A percentile compares a stretch with the other conserved stretches of the same genome.
Evolutionary conservation across 306 rosid species (phyloP).

Genomic region (Lathyrus aphaca): DNA sequence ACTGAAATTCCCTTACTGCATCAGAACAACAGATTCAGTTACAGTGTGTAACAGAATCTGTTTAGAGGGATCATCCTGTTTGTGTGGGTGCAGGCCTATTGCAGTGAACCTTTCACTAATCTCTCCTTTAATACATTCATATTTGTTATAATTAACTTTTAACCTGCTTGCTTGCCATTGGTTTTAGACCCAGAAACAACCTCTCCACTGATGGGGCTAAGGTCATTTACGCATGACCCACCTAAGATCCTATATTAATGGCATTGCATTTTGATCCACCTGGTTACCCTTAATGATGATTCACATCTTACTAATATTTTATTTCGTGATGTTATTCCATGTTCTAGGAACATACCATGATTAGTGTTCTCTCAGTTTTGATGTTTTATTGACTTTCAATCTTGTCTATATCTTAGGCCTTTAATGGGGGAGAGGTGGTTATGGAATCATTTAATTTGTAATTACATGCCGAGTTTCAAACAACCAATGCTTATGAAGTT

Average conservation of each 20-base stretch:
- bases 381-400: not conserved
- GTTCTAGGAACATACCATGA: conserved; percentile 2
- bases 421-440: not conserved
- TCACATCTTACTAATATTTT: too few species aligned
- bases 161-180: conserved; percentile 3
- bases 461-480: not conserved
- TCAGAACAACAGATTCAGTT: too few species aligned
- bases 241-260: not conserved
- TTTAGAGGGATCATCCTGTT: too few species aligned
- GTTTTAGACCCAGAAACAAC: not conserved
- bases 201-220: conserved; percentile 4
- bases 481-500: not conserved
- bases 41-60: too few species aligned
- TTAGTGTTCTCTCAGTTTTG: conserved; percentile 13
- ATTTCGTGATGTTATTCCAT: not conserved
- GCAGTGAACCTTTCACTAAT: too few species aligned
- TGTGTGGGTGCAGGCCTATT: too few species aligned
- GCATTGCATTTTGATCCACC: not conserved
- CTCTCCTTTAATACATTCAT: not conserved
- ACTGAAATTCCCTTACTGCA: too few species aligned
- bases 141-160: not conserved
- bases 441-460: not conserved
- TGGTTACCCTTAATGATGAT: not conserved
- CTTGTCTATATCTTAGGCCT: not conserved
- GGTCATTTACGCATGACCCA: conserved; percentile 6